Evolutionary conservation across 805 yeast species (phyloP), one percentile per base, ranked within the genome.

Genomic region (Ogataea glucozyma): DNA sequence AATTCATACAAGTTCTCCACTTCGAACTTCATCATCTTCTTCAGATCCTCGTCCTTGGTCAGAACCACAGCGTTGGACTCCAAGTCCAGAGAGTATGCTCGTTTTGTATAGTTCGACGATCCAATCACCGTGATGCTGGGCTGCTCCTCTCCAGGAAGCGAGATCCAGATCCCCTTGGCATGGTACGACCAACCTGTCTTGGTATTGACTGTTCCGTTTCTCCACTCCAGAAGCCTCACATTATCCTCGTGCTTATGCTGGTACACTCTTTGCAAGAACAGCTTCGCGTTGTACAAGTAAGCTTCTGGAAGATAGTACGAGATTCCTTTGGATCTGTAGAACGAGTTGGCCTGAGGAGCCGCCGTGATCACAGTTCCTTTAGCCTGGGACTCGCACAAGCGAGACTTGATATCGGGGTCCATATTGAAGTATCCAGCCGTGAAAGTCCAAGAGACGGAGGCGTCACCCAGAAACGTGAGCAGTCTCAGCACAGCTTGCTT

Each of bases 401-500:
- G 69, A 12, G 67, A 65, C 56, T 79, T 81, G 40, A 87, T 82
- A 29, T 81, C 80, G 0, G 95, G 87, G 29, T 83, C 77, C 79
- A 93, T 83, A 62, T 93, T 93, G 71, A 93, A 93, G 62, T 93
- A 93, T 2, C 99, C 99, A 0, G 98, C 97, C 0, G 99, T 93
- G 55, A 93, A 83, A 51, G 86, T 76, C 95, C 96, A 91, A 40
- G 72, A 73, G 20, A 82, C 73, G 10, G 66, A 56, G 19, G 79
- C 72, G 30, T 79, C 69, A 54, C 79, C 79, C 38, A 79, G 67
- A 45, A 71, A 72, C 3, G 87, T 73, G 31, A 87, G 67, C 4
- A 86, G 61, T 22, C 83, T 67, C 29, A 85, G 63, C 23, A 91
- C 67, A 0, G 86, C 79, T 6, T 81, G 81, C 50, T 83, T 81